Evolutionary conservation across 2,329 filamentous ascomycete species (phyloP).

Genomic region (Lecanosticta acicola): DNA sequence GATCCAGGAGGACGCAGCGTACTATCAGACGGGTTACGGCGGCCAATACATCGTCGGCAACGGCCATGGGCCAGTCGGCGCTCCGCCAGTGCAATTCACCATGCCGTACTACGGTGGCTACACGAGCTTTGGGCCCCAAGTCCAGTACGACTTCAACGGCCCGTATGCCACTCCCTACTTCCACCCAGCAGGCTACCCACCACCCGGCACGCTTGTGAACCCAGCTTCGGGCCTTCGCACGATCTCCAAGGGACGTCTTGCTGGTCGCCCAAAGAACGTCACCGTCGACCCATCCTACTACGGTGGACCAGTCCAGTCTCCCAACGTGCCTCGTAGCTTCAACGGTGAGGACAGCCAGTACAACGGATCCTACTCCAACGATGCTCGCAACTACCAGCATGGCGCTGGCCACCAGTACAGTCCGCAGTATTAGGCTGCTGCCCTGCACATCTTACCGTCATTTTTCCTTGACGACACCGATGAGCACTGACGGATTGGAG

Average conservation of each 20-base stretch:
- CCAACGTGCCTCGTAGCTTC: conserved; percentile 5
- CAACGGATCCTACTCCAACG: conserved; percentile 3
- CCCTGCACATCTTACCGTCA: not conserved
- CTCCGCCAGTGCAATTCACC: not conserved
- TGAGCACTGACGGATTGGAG: not conserved
- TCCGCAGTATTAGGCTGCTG: conserved; percentile 1
- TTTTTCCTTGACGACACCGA: not conserved
- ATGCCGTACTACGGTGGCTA: not conserved
- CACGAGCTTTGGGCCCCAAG: not conserved
- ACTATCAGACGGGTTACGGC: conserved; percentile 5
- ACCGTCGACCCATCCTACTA: conserved; percentile 6
- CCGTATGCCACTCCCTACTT: not conserved
- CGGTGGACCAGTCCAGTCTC: not conserved
- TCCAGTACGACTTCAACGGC: conserved; percentile 1
- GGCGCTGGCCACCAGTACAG: not conserved
- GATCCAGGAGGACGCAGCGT: conserved; percentile 27
- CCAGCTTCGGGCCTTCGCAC: conserved; percentile 19
- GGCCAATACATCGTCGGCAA: conserved; percentile 5
- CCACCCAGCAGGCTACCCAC: not conserved
- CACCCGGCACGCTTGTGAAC: conserved; percentile 2
- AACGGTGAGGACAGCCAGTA: not conserved
- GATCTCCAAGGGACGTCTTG: conserved; percentile 18
- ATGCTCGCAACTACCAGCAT: conserved; percentile 1
- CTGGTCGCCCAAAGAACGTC: conserved; percentile 17
- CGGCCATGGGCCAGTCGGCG: conserved; percentile 6